Evolutionary conservation across 345 rosid genomes (phyloP).

Genomic region (Garcia nutans): DNA sequence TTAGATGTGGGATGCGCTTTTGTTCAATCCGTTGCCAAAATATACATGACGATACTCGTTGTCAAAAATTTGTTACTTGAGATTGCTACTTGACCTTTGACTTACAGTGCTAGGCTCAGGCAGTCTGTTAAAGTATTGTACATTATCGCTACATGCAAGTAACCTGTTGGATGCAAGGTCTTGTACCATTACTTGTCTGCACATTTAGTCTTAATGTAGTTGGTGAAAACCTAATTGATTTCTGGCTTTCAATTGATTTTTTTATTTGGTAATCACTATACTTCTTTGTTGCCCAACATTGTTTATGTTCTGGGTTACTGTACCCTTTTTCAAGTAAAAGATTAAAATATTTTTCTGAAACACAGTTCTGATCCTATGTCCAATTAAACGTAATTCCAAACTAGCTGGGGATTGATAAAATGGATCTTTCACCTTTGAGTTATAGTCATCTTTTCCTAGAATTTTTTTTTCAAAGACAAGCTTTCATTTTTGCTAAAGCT

Average conservation of each 20-base stretch:
- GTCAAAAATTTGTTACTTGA: constrained; percentile 85
- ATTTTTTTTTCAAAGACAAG: not conserved
- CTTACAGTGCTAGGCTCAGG: not conserved
- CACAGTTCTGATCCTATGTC: not conserved
- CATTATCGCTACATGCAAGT: not conserved
- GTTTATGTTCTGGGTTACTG: constrained; percentile 17
- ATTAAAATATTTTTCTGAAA: not conserved
- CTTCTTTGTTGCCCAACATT: not conserved
- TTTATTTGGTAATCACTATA: not conserved
- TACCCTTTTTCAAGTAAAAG: not conserved
- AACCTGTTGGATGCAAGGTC: not conserved
- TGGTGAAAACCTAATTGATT: not conserved
- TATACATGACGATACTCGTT: constrained; percentile 85
- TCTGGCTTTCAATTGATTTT: not conserved
- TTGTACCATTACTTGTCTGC: not conserved
- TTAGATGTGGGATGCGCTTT: constrained; percentile 80
- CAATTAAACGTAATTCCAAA: too few relatives aligned
- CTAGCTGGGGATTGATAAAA: not conserved
- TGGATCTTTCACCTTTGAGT: not conserved
- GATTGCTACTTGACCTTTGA: not conserved
- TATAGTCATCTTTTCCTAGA: not conserved
- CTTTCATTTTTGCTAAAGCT: too few relatives aligned
- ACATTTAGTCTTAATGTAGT: not conserved
- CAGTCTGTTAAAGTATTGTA: not conserved
- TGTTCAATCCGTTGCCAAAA: constrained; percentile 77